phyloP scores from a whole-genome alignment of 352 stramenopile genomes.

The Globisporangium megalacanthum region DNA sequence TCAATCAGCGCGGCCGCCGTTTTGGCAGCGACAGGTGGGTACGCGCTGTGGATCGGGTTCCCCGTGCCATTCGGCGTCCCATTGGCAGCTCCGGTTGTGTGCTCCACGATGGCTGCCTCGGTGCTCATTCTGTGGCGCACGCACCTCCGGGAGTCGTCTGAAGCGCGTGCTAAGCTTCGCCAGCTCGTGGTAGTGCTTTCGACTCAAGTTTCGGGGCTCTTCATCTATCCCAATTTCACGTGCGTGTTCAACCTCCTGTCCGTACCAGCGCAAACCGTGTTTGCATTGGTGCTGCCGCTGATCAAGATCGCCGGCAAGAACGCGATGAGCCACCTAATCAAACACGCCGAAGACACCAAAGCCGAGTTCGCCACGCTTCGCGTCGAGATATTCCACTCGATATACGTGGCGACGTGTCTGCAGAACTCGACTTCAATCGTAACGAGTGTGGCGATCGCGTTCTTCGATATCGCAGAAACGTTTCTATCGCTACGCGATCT shows the following conservation, averaged over 20 bases:
- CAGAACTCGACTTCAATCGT: slow-evolving; percentile 21
- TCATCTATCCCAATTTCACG: slow-evolving; percentile 26
- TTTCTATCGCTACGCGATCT: too few relatives aligned
- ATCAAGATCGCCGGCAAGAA: slow-evolving; percentile 20
- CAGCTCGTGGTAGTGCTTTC: slow-evolving; percentile 2
- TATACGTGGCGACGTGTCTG: slow-evolving; percentile 40
- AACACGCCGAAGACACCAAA: slow-evolving; percentile 19
- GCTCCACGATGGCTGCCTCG: not conserved
- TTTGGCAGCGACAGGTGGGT: not conserved
- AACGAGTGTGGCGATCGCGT: not conserved
- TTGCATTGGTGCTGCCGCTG: slow-evolving; percentile 20
- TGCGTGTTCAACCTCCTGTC: slow-evolving; percentile 20
- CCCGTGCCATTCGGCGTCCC: slow-evolving; percentile 28
- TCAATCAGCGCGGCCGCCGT: too few relatives aligned
- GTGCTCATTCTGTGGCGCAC: not conserved
- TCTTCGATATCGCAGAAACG: not conserved
- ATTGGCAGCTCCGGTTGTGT: slow-evolving; percentile 4
- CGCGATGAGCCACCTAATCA: not conserved
- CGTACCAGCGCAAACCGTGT: slow-evolving; percentile 6
- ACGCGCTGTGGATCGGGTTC: slow-evolving; percentile 13
- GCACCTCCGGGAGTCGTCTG: not conserved
- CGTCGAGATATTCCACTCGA: slow-evolving; percentile 42
- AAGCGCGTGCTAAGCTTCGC: not conserved
- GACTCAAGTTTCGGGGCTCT: not conserved
- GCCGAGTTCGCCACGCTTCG: slow-evolving; percentile 45